A percentile compares a stretch with the other conserved stretches of the same genome.
Evolutionary conservation across 2,329 filamentous ascomycete genomes (phyloP).

Genomic region (Monosporascus sp.): DNA sequence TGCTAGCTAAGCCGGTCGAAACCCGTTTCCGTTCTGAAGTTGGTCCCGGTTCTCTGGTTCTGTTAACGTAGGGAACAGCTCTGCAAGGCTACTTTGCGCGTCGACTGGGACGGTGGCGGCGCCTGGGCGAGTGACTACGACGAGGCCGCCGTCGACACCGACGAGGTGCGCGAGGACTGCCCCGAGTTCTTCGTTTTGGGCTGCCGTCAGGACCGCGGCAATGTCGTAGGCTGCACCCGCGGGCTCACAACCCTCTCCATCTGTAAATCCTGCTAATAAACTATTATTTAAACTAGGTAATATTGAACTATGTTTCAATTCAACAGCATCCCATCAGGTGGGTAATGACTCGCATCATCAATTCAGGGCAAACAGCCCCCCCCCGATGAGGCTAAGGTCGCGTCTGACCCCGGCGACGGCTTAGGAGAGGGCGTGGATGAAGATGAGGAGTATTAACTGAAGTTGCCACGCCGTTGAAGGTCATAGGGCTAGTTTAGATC

Average conservation of each 20-base stretch:
- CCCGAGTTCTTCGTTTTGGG: conserved; percentile 25
- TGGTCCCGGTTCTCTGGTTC: background rate
- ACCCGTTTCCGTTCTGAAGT: background rate
- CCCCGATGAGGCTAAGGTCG: background rate
- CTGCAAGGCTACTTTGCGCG: conserved; percentile 21
- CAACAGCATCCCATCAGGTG: no score
- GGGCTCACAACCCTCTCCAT: no score
- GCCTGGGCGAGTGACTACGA: conserved; percentile 25
- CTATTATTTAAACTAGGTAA: no score
- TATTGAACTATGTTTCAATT: no score
- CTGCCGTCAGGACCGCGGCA: conserved; percentile 18
- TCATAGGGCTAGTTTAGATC: no score
- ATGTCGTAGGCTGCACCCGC: conserved; percentile 4
- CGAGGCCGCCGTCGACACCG: conserved; percentile 18
- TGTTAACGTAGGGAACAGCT: background rate
- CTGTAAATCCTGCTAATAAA: no score
- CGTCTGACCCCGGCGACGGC: background rate
- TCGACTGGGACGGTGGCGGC: conserved; percentile 12
- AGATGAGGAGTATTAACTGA: background rate
- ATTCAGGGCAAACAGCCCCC: background rate
- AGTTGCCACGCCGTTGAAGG: no score
- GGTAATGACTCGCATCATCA: background rate
- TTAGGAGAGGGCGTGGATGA: background rate
- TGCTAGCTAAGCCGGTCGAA: no score
- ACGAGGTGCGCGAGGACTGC: conserved; percentile 14